Base-by-base conservation (phyloP, 2,329 filamentous ascomycete species). In the Aspergillus sp. region DNA sequence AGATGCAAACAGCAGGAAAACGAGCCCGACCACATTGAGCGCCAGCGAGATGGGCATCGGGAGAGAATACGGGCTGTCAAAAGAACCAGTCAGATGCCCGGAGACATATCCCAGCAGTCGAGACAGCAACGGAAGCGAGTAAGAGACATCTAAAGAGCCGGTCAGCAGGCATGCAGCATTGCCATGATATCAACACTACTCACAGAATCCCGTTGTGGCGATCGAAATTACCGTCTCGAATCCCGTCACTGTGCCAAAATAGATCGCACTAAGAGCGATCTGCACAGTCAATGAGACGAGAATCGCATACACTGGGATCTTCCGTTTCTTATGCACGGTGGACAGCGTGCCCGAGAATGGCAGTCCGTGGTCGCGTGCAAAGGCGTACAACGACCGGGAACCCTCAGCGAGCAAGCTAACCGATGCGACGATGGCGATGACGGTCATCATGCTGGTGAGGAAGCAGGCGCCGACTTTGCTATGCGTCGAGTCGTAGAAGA, bases 161-260 rank as follows among this genome's bases (percentile, higher is more conserved):
- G 47, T 32, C 47, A 34, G 14, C 20, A 45, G 19, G 54, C 29
- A 54, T 48, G 17, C 25, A 48, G 9, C 9, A 17, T 13, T 11
- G 13, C 29, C 19, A 17, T 1, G 23, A 17, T n/a, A n/a, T 45
- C 4, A 21, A 21, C 10, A 6, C 2, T 5, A 60, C 75, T 64
- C 66, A 77, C 75, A 84, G 58, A 84, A 84, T 0, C 81, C 82
- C 55, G 81, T 76, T 0, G 81, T 84, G 0, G 81, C 76, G 49
- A 84, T 83, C 5, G 79, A 74, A 45, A 84, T 78, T 16, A 83
- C 78, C 0, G 81, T 83, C 45, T 80, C 76, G 59, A 82, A 82
- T 0, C 80, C 80, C 0, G 80, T 81, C 1, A 74, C 72, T 0
- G 78, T 81, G 1, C 79, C 80, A 52, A 82, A 82, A 55, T 82